phyloP scores from a whole-genome alignment of 2,329 filamentous ascomycete species.

The Hypoxylon sp. region DNA sequence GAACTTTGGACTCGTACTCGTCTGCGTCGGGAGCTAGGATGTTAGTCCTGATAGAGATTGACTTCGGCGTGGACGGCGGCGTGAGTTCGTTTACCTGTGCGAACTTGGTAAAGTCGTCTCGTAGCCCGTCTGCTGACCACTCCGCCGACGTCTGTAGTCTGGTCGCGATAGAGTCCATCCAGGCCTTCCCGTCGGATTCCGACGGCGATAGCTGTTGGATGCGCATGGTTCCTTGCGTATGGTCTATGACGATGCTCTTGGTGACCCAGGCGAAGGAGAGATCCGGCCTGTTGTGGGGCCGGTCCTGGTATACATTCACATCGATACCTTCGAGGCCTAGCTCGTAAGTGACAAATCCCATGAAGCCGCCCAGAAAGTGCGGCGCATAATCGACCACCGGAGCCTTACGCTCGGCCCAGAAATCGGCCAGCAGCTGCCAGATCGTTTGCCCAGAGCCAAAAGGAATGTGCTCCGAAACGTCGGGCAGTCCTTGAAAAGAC shows the following conservation, averaged over 20 bases:
- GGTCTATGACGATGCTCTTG: slow-evolving; percentile 82
- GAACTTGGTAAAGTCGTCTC: slow-evolving; percentile 37
- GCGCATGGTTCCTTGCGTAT: slow-evolving; percentile 69
- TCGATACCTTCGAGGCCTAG: slow-evolving; percentile 75
- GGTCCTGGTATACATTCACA: slow-evolving; percentile 53
- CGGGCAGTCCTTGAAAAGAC: slow-evolving; percentile 13
- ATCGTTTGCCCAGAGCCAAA: slow-evolving; percentile 52
- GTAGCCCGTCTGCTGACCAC: slow-evolving; percentile 50
- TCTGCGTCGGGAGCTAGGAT: slow-evolving; percentile 57
- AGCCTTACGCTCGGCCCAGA: slow-evolving; percentile 52
- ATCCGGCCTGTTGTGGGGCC: slow-evolving; percentile 68
- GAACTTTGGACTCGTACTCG: slow-evolving; percentile 75
- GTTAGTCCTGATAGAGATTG: slow-evolving; percentile 33
- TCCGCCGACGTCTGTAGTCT: slow-evolving; percentile 51
- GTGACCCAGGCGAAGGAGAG: slow-evolving; percentile 81
- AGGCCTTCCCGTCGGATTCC: slow-evolving; percentile 53
- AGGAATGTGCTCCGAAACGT: slow-evolving; percentile 46
- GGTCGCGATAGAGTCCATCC: slow-evolving; percentile 58
- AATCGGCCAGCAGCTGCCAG: slow-evolving; percentile 65
- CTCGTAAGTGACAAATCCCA: slow-evolving; percentile 89
- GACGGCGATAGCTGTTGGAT: slow-evolving; percentile 72
- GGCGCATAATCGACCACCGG: slow-evolving; percentile 42
- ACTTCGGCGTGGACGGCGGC: slow-evolving; percentile 48
- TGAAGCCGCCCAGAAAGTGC: slow-evolving; percentile 84
- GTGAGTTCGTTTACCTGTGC: slow-evolving; percentile 42